Percentiles rank a stretch among this genome's conserved stretches.
Conservation (phyloP, 2,329 filamentous ascomycete species). For the Sclerotinia minor region DNA sequence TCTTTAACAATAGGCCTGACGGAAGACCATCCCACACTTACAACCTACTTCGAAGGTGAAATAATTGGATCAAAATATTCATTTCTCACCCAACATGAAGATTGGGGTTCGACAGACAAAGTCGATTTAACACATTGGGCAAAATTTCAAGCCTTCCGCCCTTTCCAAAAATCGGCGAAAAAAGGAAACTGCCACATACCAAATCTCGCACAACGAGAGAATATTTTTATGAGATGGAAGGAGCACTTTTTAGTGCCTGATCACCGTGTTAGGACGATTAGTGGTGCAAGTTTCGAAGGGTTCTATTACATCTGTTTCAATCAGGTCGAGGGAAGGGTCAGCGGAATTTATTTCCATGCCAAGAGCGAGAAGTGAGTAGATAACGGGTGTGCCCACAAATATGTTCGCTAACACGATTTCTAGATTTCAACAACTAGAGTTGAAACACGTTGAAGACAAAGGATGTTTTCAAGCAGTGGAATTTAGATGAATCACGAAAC, state of each 20-base stretch:
- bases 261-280: conserved; percentile 86
- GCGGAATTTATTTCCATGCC: conserved; percentile 95
- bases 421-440: conserved; percentile 88
- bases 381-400: background rate
- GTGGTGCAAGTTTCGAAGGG: conserved; percentile 93
- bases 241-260: conserved; percentile 97
- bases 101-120: conserved; percentile 90
- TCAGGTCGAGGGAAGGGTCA: conserved; percentile 80
- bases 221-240: conserved; percentile 99
- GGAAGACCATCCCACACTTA: conserved; percentile 93
- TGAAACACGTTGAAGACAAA: conserved; percentile 82
- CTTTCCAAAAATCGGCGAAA: conserved; percentile 61
- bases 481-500: conserved; percentile 66
- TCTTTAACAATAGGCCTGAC: conserved; percentile 71
- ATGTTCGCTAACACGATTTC: conserved; percentile 28
- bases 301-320: conserved; percentile 99
- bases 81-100: conserved; percentile 86
- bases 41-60: conserved; percentile 97
- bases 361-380: conserved; percentile 92
- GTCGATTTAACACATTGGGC: conserved; percentile 92
- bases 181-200: conserved; percentile 61
- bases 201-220: conserved; percentile 76
- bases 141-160: conserved; percentile 83
- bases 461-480: conserved; percentile 86
- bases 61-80: conserved; percentile 93